Evolutionary conservation across 495 filamentous ascomycete genomes (phyloP).

Genomic region (Penicillium macrosclerotiorum): DNA sequence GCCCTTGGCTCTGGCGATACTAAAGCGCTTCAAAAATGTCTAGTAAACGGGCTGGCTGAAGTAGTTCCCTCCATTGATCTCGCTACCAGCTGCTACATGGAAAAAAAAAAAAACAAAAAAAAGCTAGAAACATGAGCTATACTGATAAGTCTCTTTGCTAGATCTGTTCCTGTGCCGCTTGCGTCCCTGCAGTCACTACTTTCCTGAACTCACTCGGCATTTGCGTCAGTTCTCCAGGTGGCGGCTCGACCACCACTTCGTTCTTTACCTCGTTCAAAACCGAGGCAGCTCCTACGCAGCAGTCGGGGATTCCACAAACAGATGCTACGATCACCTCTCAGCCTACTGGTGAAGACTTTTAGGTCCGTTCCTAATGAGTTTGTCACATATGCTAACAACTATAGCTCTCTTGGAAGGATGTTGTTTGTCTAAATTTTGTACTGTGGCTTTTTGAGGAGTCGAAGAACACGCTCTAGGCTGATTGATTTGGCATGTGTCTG

Average conservation of each 20-base stretch:
- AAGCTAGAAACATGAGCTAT: constrained; percentile 2
- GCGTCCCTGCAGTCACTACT: constrained; percentile 12
- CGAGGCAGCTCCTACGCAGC: not conserved
- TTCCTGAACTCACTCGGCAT: constrained; percentile 20
- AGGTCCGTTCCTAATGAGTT: too few relatives aligned
- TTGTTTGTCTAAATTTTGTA: too few relatives aligned
- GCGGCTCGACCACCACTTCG: not conserved
- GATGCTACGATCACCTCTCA: too few relatives aligned
- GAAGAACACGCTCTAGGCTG: too few relatives aligned
- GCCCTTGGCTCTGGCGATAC: constrained; percentile 16
- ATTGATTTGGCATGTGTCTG: too few relatives aligned
- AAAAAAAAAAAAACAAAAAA: too few relatives aligned
- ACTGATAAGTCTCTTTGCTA: not conserved
- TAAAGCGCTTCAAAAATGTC: constrained; percentile 16
- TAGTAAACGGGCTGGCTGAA: constrained; percentile 16
- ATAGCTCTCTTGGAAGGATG: too few relatives aligned
- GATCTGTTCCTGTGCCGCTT: constrained; percentile 26
- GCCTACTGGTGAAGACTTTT: too few relatives aligned
- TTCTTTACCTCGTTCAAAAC: not conserved
- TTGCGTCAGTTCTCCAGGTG: constrained; percentile 5
- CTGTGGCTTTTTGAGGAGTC: too few relatives aligned
- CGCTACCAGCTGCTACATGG: too few relatives aligned
- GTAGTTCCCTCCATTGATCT: constrained; percentile 11
- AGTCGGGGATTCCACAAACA: not conserved
- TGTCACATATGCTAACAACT: too few relatives aligned